Conservation (phyloP, 768 basidiomycete species). For the Suillus tomentosus region DNA sequence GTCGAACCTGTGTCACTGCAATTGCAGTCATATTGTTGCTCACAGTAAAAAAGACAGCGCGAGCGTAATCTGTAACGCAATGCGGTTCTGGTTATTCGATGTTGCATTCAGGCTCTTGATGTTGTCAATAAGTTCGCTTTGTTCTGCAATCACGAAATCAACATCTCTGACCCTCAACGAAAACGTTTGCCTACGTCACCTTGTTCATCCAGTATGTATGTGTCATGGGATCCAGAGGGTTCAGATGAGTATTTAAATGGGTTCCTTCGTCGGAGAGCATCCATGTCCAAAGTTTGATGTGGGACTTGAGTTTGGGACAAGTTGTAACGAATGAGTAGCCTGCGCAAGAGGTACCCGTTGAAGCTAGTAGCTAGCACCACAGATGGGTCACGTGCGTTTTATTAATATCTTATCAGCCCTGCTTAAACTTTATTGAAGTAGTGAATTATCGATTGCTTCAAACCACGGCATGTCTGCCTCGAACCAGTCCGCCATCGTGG, state of each 20-base stretch:
- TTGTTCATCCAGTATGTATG: slow-evolving; percentile 52
- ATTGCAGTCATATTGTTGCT: slow-evolving; percentile 17
- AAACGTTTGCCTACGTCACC: slow-evolving; percentile 32
- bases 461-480: slow-evolving; percentile 21
- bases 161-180: slow-evolving; percentile 5
- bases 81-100: slow-evolving; percentile 44
- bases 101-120: slow-evolving; percentile 47
- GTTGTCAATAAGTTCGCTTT: slow-evolving; percentile 55
- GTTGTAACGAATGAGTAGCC: slow-evolving; percentile 11
- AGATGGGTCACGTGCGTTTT: slow-evolving; percentile 3
- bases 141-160: slow-evolving; percentile 45
- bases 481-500: slow-evolving; percentile 34
- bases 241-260: slow-evolving; percentile 42
- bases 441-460: neutral
- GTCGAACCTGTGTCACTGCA: slow-evolving; percentile 13
- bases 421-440: neutral
- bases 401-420: neutral
- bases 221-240: slow-evolving; percentile 22
- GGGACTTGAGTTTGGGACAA: neutral
- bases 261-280: slow-evolving; percentile 44
- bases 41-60: slow-evolving; percentile 50
- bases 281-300: slow-evolving; percentile 19
- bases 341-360: slow-evolving; percentile 1
- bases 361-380: no score
- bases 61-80: slow-evolving; percentile 44